Evolutionary conservation across 805 yeast genomes (phyloP), one percentile per base, ranked within the genome.

Genomic region (Yarrowia yakushimensis): DNA sequence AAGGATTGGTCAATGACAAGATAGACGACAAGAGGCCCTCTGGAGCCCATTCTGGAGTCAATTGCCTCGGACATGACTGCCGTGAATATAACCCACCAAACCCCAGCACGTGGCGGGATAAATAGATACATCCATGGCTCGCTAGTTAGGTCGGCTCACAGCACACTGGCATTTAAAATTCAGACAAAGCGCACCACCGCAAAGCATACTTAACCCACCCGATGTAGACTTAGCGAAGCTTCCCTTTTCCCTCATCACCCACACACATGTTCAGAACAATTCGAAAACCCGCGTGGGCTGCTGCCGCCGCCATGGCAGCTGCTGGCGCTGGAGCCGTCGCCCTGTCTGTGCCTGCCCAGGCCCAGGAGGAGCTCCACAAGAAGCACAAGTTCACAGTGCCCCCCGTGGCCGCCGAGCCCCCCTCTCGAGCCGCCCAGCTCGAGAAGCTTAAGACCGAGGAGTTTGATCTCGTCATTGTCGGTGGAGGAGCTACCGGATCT

Each of bases 401-500:
- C 61, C 46, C 48, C 48, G 48, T 55, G 36, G 59, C 59, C 13
- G 45, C 45, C 15, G 42, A 48, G 13, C 66, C 64, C 41, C 75
- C 76, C 20, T 69, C 70, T 25, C 39, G 69, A 30, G 69, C 75
- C 20, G 54, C 63, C 33, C 68, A 69, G 54, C 66, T 73, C 27
- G 65, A 71, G 27, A 60, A 68, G 50, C 62, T 66, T 46, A 39
- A 39, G 48, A 17, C 80, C 50, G 74, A 82, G 60, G 81, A 86
- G 71, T 85, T 82, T 70, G 97, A 93, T 72, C 81, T 92, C n/a
- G 76, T 92, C 66, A 80, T 92, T 68, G 85, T 93, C 68, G 98
- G 98, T 65, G 97, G 97, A 68, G 98, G 98, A 72, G 97, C 97
- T 39, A 86, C 94, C 15, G 98, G 98, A 66, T 79, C 97, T 5